These are phyloP conservation scores for Jacaranda mimosifolia DNA, from an alignment of 257 asterid species.

Conservation along the genomic window DNA sequence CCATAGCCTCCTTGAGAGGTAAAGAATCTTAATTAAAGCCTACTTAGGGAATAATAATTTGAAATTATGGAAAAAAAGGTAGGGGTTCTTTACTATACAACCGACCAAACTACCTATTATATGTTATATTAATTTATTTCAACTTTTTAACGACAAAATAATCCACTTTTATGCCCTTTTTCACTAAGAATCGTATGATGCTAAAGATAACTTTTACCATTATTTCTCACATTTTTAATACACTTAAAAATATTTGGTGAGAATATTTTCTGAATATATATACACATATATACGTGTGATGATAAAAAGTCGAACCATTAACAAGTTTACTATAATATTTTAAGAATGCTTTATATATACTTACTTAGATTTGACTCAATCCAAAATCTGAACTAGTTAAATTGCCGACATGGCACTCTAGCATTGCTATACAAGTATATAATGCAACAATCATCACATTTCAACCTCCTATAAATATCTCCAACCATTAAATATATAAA, in stretches of 20 bases:
- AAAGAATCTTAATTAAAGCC: constrained; percentile 36
- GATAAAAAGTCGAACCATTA: no score
- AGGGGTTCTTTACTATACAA: constrained; percentile 18
- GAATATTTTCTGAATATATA: constrained; percentile 25
- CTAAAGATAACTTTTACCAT: constrained; percentile 29
- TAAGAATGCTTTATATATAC: no score
- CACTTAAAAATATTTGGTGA: constrained; percentile 6
- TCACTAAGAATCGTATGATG: constrained; percentile 38
- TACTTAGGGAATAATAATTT: not conserved
- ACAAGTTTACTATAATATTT: no score
- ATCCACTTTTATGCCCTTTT: constrained; percentile 37
- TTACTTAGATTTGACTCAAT: no score
- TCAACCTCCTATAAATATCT: no score
- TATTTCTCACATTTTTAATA: constrained; percentile 16
- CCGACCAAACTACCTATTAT: constrained; percentile 39
- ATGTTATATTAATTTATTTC: constrained; percentile 24
- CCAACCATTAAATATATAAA: no score
- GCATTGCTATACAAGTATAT: no score
- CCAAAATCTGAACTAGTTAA: no score
- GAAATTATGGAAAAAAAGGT: constrained; percentile 24
- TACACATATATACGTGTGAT: not conserved
- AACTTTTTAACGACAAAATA: constrained; percentile 36
- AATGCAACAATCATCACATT: no score
- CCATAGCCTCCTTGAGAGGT: constrained; percentile 33
- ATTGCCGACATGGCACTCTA: no score